A percentile compares a stretch with the other conserved stretches of the same genome.
Evolutionary conservation across 2,329 filamentous ascomycete species (phyloP).

Genomic region (Stachybotrys chartarum): DNA sequence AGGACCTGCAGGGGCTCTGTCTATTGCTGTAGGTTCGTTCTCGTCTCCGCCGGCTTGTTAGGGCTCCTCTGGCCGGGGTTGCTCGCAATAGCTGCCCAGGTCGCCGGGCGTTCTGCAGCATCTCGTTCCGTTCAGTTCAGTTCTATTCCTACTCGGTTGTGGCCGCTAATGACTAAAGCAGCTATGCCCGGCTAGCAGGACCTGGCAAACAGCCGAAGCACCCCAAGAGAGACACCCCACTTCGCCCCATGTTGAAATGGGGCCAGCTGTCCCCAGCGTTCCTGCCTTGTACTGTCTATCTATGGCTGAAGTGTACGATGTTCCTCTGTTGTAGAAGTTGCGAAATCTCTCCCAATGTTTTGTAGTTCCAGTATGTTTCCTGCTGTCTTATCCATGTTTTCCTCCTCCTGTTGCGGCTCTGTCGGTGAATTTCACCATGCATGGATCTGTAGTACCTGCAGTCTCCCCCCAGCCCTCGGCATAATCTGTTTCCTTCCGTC

Average conservation of each 20-base stretch:
- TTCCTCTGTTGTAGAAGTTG: too few species aligned
- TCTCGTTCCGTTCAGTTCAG: background rate
- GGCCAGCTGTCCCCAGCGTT: too few species aligned
- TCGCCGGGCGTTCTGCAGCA: too few species aligned
- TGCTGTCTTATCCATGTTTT: background rate
- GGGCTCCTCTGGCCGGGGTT: too few species aligned
- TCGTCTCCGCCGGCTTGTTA: too few species aligned
- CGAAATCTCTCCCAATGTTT: too few species aligned
- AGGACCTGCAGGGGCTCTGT: too few species aligned
- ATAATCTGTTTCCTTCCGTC: background rate
- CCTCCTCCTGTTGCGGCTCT: background rate
- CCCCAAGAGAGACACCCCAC: background rate
- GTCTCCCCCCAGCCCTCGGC: slow-evolving; percentile 1
- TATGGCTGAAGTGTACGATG: too few species aligned
- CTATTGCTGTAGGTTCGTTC: too few species aligned
- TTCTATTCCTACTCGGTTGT: background rate
- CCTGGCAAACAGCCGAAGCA: background rate
- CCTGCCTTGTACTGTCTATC: too few species aligned
- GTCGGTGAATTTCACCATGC: background rate
- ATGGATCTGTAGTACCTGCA: background rate
- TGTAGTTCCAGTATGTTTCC: background rate
- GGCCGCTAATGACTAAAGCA: background rate
- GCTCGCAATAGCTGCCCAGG: too few species aligned
- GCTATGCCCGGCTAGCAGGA: background rate
- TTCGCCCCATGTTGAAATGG: background rate